Evolutionary conservation across 1,139 yeast species (phyloP).

Genomic region (Diutina siamensis): DNA sequence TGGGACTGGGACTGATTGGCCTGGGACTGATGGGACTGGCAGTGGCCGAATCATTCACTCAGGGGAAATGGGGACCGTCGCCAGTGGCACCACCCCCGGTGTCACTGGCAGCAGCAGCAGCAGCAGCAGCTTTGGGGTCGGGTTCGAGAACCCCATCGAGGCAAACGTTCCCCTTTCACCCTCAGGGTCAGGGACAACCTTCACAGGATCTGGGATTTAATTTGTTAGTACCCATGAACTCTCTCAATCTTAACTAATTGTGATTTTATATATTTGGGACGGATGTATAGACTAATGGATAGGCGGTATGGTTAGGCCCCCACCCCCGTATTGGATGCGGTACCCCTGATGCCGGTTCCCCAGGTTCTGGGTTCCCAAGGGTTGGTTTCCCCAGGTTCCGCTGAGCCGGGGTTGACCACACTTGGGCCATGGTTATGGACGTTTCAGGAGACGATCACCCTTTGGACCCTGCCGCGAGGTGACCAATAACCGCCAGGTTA

Average conservation of each 20-base stretch:
- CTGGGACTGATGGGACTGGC: background rate
- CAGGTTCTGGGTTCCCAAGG: too few species aligned
- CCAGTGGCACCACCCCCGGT: background rate
- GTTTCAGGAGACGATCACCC: too few species aligned
- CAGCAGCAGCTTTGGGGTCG: background rate
- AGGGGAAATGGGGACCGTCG: background rate
- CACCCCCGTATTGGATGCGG: too few species aligned
- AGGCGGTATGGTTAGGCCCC: background rate
- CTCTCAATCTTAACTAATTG: conserved; percentile 1
- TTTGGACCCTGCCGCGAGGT: too few species aligned
- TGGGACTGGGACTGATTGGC: conserved; percentile 5
- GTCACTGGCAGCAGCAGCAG: background rate
- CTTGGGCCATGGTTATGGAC: too few species aligned
- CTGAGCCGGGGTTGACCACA: background rate
- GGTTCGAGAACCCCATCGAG: background rate
- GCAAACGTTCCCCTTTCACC: conserved; percentile 3
- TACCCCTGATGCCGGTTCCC: too few species aligned
- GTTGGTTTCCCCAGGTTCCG: background rate
- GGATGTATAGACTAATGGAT: background rate
- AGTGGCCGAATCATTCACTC: background rate
- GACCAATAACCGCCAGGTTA: too few species aligned
- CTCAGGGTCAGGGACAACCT: background rate
- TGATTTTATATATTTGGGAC: background rate
- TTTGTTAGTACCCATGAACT: conserved; percentile 2
- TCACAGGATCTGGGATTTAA: background rate